phyloP scores from a whole-genome alignment of 1,284 basidiomycete species.

The Sutorius eximius region DNA sequence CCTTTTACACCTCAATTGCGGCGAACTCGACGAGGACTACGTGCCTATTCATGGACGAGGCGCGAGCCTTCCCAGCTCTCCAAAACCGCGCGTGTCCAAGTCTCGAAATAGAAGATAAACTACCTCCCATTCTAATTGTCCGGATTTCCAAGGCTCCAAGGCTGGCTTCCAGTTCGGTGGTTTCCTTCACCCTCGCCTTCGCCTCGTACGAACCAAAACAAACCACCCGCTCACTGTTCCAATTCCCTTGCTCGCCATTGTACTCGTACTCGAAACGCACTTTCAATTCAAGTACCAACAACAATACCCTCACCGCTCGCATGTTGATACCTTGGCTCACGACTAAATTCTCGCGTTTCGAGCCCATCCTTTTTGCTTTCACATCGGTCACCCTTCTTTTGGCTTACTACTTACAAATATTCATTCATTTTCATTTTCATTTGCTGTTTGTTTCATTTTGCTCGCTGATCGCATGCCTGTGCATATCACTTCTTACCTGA shows the following conservation, averaged over 20 bases:
- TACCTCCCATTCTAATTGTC: background rate
- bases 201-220: background rate
- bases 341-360: conserved; percentile 8
- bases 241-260: conserved; percentile 9
- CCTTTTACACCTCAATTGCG: conserved; percentile 74
- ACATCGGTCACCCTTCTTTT: background rate
- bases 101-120: conserved; percentile 35
- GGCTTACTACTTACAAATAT: background rate
- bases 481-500: conserved; percentile 8
- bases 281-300: background rate
- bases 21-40: conserved; percentile 72
- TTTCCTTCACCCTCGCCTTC: background rate
- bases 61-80: conserved; percentile 41
- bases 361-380: conserved; percentile 9
- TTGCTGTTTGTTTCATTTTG: background rate
- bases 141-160: background rate
- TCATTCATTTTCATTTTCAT: background rate
- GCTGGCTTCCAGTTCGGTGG: background rate
- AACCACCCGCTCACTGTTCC: background rate
- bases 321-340: conserved; percentile 16
- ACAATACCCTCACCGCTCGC: background rate
- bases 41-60: conserved; percentile 75
- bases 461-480: background rate
- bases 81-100: conserved; percentile 34
- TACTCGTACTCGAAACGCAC: conserved; percentile 23